Conservation (phyloP, 345 rosid genomes). For the Pugionium dolabratum region DNA sequence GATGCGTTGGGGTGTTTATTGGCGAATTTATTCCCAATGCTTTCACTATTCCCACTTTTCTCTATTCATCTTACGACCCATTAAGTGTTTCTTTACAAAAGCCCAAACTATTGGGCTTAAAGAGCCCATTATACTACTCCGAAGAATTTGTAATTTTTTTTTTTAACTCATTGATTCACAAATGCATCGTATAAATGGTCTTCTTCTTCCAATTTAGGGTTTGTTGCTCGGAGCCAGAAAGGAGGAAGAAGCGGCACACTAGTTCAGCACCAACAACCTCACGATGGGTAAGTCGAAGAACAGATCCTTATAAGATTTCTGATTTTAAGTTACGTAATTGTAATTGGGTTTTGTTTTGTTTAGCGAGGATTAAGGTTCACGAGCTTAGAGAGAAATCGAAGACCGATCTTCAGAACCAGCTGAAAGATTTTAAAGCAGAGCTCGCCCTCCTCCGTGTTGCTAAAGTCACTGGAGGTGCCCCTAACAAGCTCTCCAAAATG, state of each 20-base stretch:
- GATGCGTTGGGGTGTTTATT: constrained; percentile 19
- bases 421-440: constrained; percentile 30
- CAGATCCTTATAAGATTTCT: background rate
- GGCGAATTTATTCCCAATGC: constrained; percentile 36
- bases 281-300: constrained; percentile 36
- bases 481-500: constrained; percentile 71
- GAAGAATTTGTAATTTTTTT: background rate
- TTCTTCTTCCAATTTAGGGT: constrained; percentile 22
- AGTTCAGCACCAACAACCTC: constrained; percentile 10
- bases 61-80: background rate
- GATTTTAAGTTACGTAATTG: background rate
- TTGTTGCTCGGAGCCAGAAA: constrained; percentile 24
- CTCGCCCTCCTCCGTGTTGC: constrained; percentile 67
- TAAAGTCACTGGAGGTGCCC: constrained; percentile 70
- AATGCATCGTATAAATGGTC: constrained; percentile 4
- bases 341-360: background rate
- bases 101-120: constrained; percentile 25
- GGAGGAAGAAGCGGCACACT: constrained; percentile 26
- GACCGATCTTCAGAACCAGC: constrained; percentile 50
- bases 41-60: constrained; percentile 17
- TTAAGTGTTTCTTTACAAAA: background rate
- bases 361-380: constrained; percentile 63
- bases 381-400: constrained; percentile 56
- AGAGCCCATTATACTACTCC: constrained; percentile 11
- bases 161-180: background rate